phyloP scores from a whole-genome alignment of 768 basidiomycete species.

The Leucogyrophana mollusca region DNA sequence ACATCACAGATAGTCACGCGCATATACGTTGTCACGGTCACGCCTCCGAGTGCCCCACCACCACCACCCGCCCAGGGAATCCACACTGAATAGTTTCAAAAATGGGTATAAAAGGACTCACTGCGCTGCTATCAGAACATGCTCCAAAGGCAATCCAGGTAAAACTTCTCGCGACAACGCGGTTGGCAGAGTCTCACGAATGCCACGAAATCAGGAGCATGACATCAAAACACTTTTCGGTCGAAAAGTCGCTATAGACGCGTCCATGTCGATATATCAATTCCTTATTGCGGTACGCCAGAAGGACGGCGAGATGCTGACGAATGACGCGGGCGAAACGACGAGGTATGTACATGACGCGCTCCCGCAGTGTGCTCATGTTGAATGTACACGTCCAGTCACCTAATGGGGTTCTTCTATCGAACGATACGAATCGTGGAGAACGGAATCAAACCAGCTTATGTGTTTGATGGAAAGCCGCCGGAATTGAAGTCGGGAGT shows the following conservation, averaged over 20 bases:
- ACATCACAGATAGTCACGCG: too few relatives aligned
- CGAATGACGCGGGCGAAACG: conserved; percentile 96
- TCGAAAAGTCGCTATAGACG: conserved; percentile 97
- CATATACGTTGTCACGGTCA: too few relatives aligned
- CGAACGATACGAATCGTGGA: conserved; percentile 97
- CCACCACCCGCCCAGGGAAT: too few relatives aligned
- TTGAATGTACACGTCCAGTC: conserved; percentile 42
- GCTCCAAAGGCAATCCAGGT: conserved; percentile 76
- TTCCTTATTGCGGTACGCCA: conserved; percentile 98
- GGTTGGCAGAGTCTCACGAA: conserved; percentile 6
- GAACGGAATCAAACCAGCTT: conserved; percentile 97
- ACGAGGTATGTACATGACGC: conserved; percentile 52
- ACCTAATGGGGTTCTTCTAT: conserved; percentile 99
- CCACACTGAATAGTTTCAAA: too few relatives aligned
- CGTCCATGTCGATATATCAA: conserved; percentile 96
- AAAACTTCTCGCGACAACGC: conserved; percentile 17
- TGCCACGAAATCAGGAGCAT: conserved; percentile 54
- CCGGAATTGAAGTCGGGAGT: conserved; percentile 97
- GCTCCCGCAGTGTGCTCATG: not conserved
- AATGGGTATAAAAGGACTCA: conserved; percentile 97
- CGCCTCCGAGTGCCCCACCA: too few relatives aligned
- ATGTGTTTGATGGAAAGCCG: conserved; percentile 98
- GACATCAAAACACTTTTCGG: conserved; percentile 98
- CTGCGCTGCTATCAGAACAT: conserved; percentile 83
- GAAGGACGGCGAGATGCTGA: conserved; percentile 94